Percentiles rank a stretch among this genome's conserved stretches.
Evolutionary conservation across 2,329 filamentous ascomycete species (phyloP).

Genomic region (Penicillium verrucosum): DNA sequence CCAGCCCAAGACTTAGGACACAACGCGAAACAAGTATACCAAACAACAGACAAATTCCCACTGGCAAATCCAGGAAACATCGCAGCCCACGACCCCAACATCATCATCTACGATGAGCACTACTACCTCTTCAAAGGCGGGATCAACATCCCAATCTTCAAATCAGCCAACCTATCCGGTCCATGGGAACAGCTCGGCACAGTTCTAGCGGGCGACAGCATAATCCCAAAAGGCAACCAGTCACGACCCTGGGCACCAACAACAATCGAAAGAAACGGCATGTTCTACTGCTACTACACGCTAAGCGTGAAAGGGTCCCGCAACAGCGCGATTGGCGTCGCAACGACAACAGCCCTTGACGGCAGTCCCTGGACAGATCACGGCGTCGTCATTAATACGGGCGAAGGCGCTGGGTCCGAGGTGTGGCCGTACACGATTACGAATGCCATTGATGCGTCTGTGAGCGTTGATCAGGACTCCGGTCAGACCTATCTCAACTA

Average conservation of each 20-base stretch:
- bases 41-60: slow-evolving; percentile 27
- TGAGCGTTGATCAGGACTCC: slow-evolving; percentile 27
- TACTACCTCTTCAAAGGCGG: slow-evolving; percentile 39
- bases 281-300: slow-evolving; percentile 39
- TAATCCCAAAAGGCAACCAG: slow-evolving; percentile 31
- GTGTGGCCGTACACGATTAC: slow-evolving; percentile 33
- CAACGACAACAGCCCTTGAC: slow-evolving; percentile 27
- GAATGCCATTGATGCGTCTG: slow-evolving; percentile 38
- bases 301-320: slow-evolving; percentile 29
- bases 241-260: slow-evolving; percentile 38
- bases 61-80: slow-evolving; percentile 31
- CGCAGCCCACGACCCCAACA: slow-evolving; percentile 34
- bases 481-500: slow-evolving; percentile 32
- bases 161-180: slow-evolving; percentile 22
- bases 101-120: slow-evolving; percentile 26
- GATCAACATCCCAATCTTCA: slow-evolving; percentile 7
- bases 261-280: slow-evolving; percentile 27
- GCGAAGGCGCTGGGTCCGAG: slow-evolving; percentile 21
- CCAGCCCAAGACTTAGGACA: neutral
- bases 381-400: slow-evolving; percentile 34
- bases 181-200: slow-evolving; percentile 35
- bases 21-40: slow-evolving; percentile 17
- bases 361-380: slow-evolving; percentile 34
- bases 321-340: slow-evolving; percentile 39
- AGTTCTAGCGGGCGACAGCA: slow-evolving; percentile 29